Conservation (phyloP, 768 basidiomycete genomes). For the Obba rivulosa region DNA sequence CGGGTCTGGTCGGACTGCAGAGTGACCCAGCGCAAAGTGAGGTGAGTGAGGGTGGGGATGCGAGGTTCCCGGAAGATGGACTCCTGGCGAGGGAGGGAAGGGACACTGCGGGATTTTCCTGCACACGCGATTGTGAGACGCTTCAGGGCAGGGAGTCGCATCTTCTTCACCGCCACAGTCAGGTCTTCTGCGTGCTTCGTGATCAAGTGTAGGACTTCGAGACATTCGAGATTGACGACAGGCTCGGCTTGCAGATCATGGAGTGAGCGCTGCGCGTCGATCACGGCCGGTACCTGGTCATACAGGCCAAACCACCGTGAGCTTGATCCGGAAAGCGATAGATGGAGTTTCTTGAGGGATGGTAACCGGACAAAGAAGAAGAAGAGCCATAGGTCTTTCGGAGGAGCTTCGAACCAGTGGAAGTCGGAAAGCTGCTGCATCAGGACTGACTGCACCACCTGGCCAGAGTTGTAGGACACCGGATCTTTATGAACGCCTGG, state of each 20-base stretch:
- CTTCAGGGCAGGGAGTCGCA: constrained; percentile 39
- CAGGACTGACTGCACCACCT: not conserved
- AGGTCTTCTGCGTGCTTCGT: constrained; percentile 36
- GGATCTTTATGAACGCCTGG: not conserved
- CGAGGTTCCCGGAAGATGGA: constrained; percentile 54
- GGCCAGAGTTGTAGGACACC: too few relatives aligned
- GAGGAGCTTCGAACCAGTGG: constrained; percentile 1
- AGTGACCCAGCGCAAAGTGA: constrained; percentile 44
- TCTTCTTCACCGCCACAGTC: constrained; percentile 34
- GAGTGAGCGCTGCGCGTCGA: not conserved
- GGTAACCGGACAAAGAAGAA: not conserved
- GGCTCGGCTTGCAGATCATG: not conserved
- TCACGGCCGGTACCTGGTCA: not conserved
- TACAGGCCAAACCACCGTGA: constrained; percentile 1
- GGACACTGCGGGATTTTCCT: not conserved
- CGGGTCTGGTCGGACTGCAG: constrained; percentile 34
- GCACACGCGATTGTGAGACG: constrained; percentile 35
- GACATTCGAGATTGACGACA: constrained; percentile 20
- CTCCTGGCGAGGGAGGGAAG: constrained; percentile 40
- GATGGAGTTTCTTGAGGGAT: not conserved
- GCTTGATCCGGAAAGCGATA: not conserved
- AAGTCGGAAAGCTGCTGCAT: not conserved
- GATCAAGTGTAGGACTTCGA: constrained; percentile 41
- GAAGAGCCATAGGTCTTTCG: not conserved
- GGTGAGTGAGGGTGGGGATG: constrained; percentile 42